Evolutionary conservation across 768 basidiomycete species (phyloP).

Genomic region (Xerocomus brunneocitrinus): DNA sequence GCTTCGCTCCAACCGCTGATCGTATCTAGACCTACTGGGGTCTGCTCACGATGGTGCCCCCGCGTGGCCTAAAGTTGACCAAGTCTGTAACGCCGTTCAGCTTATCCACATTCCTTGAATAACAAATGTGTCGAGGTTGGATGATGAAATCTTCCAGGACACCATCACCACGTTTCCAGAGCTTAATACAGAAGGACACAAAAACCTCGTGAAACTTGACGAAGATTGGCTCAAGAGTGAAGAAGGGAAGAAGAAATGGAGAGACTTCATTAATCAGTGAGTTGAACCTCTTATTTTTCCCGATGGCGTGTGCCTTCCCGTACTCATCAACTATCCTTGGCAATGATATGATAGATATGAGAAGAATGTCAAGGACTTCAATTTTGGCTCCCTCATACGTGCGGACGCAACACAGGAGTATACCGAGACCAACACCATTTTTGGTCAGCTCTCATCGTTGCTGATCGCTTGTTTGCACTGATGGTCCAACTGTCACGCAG

Average conservation of each 20-base stretch:
- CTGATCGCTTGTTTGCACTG: conserved; percentile 4
- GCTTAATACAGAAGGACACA: conserved; percentile 45
- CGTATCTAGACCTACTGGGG: conserved; percentile 85
- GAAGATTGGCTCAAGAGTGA: conserved; percentile 92
- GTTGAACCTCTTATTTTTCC: conserved; percentile 18
- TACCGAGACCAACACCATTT: conserved; percentile 88
- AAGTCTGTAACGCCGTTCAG: conserved; percentile 46
- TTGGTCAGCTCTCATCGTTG: conserved; percentile 50
- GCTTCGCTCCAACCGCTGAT: conserved; percentile 10
- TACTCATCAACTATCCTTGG: background rate
- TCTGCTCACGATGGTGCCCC: conserved; percentile 75
- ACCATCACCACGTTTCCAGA: conserved; percentile 80
- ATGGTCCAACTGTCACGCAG: conserved; percentile 9
- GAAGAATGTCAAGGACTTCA: conserved; percentile 86
- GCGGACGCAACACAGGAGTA: conserved; percentile 78
- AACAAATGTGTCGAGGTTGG: conserved; percentile 43
- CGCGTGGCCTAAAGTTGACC: conserved; percentile 74
- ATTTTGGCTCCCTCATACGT: conserved; percentile 94
- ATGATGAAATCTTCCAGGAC: conserved; percentile 88
- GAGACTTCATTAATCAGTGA: conserved; percentile 76
- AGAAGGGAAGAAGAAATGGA: conserved; percentile 86
- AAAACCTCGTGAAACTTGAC: conserved; percentile 55
- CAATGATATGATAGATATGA: conserved; percentile 59
- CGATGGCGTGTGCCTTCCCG: background rate
- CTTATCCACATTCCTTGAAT: conserved; percentile 4